Conservation (phyloP, 2,329 filamentous ascomycete species). For the Corynespora cassiicola region DNA sequence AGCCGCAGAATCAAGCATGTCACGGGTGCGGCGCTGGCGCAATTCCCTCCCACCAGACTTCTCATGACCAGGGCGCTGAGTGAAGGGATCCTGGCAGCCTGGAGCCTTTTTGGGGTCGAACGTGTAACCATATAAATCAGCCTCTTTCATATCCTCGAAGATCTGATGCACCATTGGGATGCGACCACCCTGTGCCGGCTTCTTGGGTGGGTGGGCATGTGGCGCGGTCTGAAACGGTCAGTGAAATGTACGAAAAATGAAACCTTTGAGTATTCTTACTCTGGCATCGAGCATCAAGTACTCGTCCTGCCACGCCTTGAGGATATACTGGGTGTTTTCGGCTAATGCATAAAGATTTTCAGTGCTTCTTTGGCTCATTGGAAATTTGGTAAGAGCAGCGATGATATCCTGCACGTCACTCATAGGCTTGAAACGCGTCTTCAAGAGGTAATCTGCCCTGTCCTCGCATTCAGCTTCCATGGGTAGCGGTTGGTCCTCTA, state of each 20-base stretch:
- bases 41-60: constrained; percentile 54
- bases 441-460: constrained; percentile 49
- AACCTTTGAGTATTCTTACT: constrained; percentile 24
- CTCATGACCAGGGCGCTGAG: constrained; percentile 56
- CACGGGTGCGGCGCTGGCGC: constrained; percentile 51
- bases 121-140: constrained; percentile 65
- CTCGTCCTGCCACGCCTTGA: constrained; percentile 65
- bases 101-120: constrained; percentile 59
- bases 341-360: constrained; percentile 64
- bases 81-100: constrained; percentile 63
- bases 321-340: constrained; percentile 58
- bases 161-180: constrained; percentile 53
- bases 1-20: constrained; percentile 44
- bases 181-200: constrained; percentile 56
- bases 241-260: background rate
- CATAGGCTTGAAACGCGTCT: constrained; percentile 49
- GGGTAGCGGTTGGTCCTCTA: constrained; percentile 33
- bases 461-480: constrained; percentile 45
- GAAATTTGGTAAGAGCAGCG: constrained; percentile 50
- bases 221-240: constrained; percentile 53
- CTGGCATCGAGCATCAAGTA: constrained; percentile 61
- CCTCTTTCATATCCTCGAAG: constrained; percentile 67
- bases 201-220: constrained; percentile 58
- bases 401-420: constrained; percentile 51
- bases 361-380: constrained; percentile 51